A percentile compares a stretch with the other conserved stretches of the same genome.
Conservation (phyloP, 306 rosid species). For the Trifolium dubium region DNA sequence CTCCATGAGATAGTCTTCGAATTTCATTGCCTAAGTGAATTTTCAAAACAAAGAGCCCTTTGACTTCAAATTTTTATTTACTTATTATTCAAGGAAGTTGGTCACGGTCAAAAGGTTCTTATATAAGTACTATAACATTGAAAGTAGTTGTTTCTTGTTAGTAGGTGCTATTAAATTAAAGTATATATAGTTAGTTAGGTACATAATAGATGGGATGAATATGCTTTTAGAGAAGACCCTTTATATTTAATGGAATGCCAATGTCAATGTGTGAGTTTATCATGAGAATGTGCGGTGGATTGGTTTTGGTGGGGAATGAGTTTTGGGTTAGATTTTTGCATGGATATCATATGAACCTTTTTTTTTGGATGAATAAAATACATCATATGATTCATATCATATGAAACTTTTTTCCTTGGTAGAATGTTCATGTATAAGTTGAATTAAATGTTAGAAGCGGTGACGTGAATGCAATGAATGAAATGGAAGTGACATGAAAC, state of each 20-base stretch:
- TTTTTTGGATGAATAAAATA: no score
- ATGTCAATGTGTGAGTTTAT: slow-evolving; percentile 36
- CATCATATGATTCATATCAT: slow-evolving; percentile 51
- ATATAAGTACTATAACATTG: slow-evolving; percentile 17
- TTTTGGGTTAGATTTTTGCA: slow-evolving; percentile 31
- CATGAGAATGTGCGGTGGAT: slow-evolving; percentile 56
- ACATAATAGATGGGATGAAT: slow-evolving; percentile 32
- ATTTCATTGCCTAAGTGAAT: slow-evolving; percentile 62
- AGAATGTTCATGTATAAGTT: slow-evolving; percentile 20
- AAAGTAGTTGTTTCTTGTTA: slow-evolving; percentile 34
- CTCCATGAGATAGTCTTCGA: slow-evolving; percentile 75
- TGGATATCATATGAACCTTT: slow-evolving; percentile 21
- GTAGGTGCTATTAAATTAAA: slow-evolving; percentile 63
- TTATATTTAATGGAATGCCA: slow-evolving; percentile 18
- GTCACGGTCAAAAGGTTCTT: slow-evolving; percentile 25
- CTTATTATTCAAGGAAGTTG: slow-evolving; percentile 4
- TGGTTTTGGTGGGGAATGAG: slow-evolving; percentile 24
- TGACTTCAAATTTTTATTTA: background rate
- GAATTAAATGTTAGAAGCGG: slow-evolving; percentile 32
- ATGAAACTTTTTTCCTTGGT: background rate
- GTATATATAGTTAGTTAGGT: slow-evolving; percentile 38
- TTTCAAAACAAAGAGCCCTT: slow-evolving; percentile 14
- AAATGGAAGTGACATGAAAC: slow-evolving; percentile 27
- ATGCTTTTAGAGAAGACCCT: slow-evolving; percentile 21
- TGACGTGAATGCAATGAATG: slow-evolving; percentile 68